Evolutionary conservation across 306 rosid species (phyloP).

Genomic region (Vachellia pachyceras): DNA sequence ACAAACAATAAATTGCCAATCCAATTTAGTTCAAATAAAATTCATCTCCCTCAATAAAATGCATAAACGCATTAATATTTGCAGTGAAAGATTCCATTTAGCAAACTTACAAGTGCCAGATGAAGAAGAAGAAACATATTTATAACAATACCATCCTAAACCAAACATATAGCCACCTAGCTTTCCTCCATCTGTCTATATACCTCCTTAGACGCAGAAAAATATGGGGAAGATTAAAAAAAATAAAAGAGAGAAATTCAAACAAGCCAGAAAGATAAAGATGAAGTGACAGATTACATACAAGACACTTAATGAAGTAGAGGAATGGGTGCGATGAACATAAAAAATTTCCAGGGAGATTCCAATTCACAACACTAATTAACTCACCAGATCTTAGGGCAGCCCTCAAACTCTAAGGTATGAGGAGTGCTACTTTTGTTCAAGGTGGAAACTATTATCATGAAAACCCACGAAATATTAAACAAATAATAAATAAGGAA

Average conservation of each 20-base stretch:
- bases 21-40: conserved; percentile 6
- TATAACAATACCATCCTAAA: conserved; percentile 7
- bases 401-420: conserved; percentile 25
- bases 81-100: conserved; percentile 27
- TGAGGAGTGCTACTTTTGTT: conserved; percentile 1
- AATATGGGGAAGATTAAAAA: background rate
- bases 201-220: background rate
- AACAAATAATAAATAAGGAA: conserved; percentile 36
- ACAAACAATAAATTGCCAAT: background rate
- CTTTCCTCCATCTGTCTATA: background rate
- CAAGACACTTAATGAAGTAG: background rate
- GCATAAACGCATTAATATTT: conserved; percentile 21
- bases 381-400: conserved; percentile 21
- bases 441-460: conserved; percentile 26
- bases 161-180: conserved; percentile 5
- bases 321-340: conserved; percentile 19
- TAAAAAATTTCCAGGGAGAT: conserved; percentile 11
- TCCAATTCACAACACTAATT: background rate
- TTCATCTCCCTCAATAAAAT: conserved; percentile 34
- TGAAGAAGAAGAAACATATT: conserved; percentile 13
- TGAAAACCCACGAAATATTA: conserved; percentile 20
- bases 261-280: conserved; percentile 16
- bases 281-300: conserved; percentile 19
- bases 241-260: background rate
- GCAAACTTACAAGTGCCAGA: conserved; percentile 17